Percentiles rank a stretch among this genome's conserved stretches.
Evolutionary conservation across 176 grass and related monocot species (phyloP).

Genomic region (Musa schizocarpa): DNA sequence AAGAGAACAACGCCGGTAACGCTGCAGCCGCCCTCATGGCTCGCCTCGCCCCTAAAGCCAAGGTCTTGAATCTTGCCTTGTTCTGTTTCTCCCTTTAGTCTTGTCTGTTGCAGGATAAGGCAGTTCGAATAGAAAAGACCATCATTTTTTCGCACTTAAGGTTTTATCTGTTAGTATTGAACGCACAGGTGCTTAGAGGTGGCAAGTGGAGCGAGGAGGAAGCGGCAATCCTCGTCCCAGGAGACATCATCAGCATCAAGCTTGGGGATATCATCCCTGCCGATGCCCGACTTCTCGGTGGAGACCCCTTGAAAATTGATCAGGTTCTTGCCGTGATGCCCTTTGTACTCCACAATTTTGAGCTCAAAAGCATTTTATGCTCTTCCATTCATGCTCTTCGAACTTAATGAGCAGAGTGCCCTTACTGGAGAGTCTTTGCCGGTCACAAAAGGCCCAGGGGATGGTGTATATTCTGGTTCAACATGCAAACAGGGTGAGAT

Average conservation of each 20-base stretch:
- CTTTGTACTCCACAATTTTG: not conserved
- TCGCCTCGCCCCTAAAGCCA: slow-evolving; percentile 60
- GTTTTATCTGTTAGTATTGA: not conserved
- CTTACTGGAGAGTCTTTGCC: slow-evolving; percentile 66
- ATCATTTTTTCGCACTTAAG: not conserved
- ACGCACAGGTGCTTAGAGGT: slow-evolving; percentile 42
- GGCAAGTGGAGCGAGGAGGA: slow-evolving; percentile 60
- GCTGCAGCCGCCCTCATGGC: slow-evolving; percentile 71
- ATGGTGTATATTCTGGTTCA: slow-evolving; percentile 75
- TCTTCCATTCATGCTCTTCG: not conserved
- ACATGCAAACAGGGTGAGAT: slow-evolving; percentile 74
- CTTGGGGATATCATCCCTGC: slow-evolving; percentile 71
- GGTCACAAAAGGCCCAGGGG: slow-evolving; percentile 53
- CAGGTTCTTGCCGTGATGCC: slow-evolving; percentile 31
- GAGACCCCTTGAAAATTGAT: slow-evolving; percentile 77
- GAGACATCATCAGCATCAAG: slow-evolving; percentile 62
- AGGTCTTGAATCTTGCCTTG: slow-evolving; percentile 21
- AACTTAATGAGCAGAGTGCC: slow-evolving; percentile 38
- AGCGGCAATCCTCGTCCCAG: slow-evolving; percentile 56
- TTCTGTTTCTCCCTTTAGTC: not conserved
- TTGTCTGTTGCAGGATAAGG: not conserved
- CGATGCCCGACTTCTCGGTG: slow-evolving; percentile 67
- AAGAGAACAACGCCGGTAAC: slow-evolving; percentile 72
- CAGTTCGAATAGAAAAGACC: not conserved
- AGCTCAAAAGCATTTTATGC: not conserved